A percentile compares a stretch with the other conserved stretches of the same genome.
Conservation (phyloP, 2,329 filamentous ascomycete genomes). For the Chaetoscypha palmicola region DNA sequence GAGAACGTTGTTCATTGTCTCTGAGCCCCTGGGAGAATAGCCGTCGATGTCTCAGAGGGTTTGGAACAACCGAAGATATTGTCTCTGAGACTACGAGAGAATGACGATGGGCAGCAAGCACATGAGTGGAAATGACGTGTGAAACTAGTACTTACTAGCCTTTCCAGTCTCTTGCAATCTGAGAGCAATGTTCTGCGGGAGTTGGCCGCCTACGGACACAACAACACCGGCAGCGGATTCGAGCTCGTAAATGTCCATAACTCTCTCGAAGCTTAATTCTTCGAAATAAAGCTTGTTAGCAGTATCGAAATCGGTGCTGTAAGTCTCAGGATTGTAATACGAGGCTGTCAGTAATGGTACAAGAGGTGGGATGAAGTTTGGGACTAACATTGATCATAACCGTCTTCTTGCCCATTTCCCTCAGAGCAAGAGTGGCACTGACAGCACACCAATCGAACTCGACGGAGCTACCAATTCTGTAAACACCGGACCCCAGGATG, state of each 20-base stretch:
- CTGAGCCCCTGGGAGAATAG: no score
- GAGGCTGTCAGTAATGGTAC: constrained; percentile 11
- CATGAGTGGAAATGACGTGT: no score
- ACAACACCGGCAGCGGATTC: constrained; percentile 81
- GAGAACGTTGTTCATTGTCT: no score
- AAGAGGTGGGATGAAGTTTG: constrained; percentile 4
- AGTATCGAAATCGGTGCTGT: constrained; percentile 76
- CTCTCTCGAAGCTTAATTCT: constrained; percentile 91
- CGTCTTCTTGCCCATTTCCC: constrained; percentile 88
- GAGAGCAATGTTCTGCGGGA: constrained; percentile 95
- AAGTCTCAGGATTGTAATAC: constrained; percentile 52
- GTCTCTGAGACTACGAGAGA: no score
- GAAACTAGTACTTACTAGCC: no score
- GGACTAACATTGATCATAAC: constrained; percentile 81
- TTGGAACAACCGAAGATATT: no score
- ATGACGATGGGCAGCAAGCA: no score
- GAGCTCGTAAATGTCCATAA: constrained; percentile 98
- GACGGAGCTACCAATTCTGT: constrained; percentile 94
- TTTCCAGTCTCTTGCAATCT: constrained; percentile 86
- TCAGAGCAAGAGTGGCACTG: constrained; percentile 76
- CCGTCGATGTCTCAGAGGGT: no score
- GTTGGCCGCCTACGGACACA: constrained; percentile 90
- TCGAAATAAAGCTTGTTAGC: constrained; percentile 95
- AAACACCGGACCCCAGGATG: constrained; percentile 89
- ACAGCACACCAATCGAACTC: constrained; percentile 99